These are phyloP conservation scores for Arabis hirsuta DNA, from an alignment of 345 rosid species.

Conservation along the genomic window DNA sequence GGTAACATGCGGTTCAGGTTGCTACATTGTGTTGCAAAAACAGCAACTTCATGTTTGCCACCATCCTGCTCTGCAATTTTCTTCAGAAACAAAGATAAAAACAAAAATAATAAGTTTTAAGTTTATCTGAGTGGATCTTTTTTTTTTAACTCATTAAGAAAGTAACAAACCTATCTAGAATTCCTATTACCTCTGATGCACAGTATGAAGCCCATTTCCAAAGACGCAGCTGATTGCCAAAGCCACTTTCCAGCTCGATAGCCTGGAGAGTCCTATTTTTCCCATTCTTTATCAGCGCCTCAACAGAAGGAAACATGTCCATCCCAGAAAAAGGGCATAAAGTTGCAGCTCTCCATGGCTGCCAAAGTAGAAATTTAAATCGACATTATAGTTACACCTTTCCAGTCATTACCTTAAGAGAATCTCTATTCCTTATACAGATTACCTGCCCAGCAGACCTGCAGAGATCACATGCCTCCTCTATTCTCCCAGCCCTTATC, in stretches of 20 bases:
- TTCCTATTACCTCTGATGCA: conserved; percentile 77
- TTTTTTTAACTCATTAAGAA: conserved; percentile 3
- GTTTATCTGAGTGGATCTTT: neutral
- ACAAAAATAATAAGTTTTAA: neutral
- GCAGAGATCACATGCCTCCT: conserved; percentile 94
- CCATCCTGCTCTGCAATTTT: conserved; percentile 89
- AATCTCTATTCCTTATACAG: conserved; percentile 5
- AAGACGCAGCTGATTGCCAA: conserved; percentile 83
- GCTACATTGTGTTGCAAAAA: conserved; percentile 89
- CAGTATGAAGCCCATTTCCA: conserved; percentile 98
- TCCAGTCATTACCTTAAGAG: conserved; percentile 16
- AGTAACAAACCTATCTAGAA: conserved; percentile 29
- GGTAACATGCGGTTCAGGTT: conserved; percentile 87
- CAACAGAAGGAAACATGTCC: conserved; percentile 82
- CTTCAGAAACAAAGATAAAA: conserved; percentile 46
- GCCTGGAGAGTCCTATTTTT: conserved; percentile 83
- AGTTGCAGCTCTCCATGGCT: conserved; percentile 99
- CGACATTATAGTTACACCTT: conserved; percentile 10
- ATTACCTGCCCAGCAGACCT: conserved; percentile 96
- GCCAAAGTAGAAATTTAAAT: conserved; percentile 30
- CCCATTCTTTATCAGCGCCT: conserved; percentile 81
- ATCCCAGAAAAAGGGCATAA: conserved; percentile 86
- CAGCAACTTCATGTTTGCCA: conserved; percentile 84
- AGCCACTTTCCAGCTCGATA: conserved; percentile 88
- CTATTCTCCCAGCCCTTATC: conserved; percentile 90